These are phyloP conservation scores for Kitagawia praeruptora DNA, from an alignment of 129 eudicot species.

Conservation along the genomic window DNA sequence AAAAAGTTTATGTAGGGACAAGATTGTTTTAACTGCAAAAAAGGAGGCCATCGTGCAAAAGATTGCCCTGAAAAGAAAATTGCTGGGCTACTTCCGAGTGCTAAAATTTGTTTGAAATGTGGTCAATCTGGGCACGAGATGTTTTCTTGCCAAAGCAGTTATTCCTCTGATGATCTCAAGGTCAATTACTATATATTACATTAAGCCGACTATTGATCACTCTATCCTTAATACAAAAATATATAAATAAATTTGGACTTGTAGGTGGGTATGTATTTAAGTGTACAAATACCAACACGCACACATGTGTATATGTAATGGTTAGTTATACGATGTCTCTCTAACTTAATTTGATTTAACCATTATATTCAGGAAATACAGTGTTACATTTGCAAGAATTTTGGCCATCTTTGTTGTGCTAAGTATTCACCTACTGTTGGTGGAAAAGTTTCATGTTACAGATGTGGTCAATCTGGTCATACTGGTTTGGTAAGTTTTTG, in stretches of 20 bases:
- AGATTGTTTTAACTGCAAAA: conserved; percentile 83
- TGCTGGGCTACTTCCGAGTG: conserved; percentile 23
- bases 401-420: conserved; percentile 88
- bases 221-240: background rate
- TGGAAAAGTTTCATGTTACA: conserved; percentile 66
- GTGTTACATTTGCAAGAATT: conserved; percentile 72
- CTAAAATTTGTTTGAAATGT: conserved; percentile 74
- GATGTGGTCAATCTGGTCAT: conserved; percentile 89
- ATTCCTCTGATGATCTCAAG: conserved; percentile 78
- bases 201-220: background rate
- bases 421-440: conserved; percentile 35
- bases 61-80: conserved; percentile 67
- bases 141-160: conserved; percentile 59
- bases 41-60: conserved; percentile 87
- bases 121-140: conserved; percentile 81
- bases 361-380: conserved; percentile 53
- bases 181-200: conserved; percentile 20
- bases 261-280: background rate
- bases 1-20: conserved; percentile 35
- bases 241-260: background rate
- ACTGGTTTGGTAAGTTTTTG: conserved; percentile 66
- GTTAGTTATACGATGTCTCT: background rate
- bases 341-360: conserved; percentile 6
- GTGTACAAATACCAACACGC: background rate
- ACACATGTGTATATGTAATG: background rate